phyloP scores from a whole-genome alignment of 2,329 filamentous ascomycete genomes.

The Penicillium digitatum region DNA sequence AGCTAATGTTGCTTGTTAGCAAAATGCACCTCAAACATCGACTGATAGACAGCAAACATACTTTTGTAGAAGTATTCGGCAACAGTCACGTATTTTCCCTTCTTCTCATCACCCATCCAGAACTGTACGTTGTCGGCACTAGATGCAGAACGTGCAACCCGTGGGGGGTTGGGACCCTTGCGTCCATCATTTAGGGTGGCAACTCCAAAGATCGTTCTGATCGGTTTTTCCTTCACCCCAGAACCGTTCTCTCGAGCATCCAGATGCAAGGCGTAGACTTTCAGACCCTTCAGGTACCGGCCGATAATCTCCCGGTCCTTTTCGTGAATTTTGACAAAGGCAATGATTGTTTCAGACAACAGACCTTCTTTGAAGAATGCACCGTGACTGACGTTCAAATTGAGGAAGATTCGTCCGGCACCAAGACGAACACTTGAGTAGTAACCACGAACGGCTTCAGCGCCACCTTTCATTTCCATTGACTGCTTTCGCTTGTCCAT shows the following conservation, averaged over 20 bases:
- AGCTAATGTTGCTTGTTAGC: conserved; percentile 24
- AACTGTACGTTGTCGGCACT: conserved; percentile 13
- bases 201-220: conserved; percentile 11
- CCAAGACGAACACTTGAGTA: conserved; percentile 20
- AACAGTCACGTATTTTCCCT: conserved; percentile 19
- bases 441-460: conserved; percentile 19
- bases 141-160: not conserved
- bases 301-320: not conserved
- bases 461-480: conserved; percentile 4
- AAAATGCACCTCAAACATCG: not conserved
- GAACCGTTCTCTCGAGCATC: not conserved
- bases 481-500: conserved; percentile 10
- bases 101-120: not conserved
- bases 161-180: not conserved
- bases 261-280: conserved; percentile 13
- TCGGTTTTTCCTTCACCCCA: not conserved
- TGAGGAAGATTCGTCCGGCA: conserved; percentile 13
- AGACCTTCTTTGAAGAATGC: conserved; percentile 11
- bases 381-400: conserved; percentile 21
- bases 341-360: not conserved
- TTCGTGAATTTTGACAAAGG: not conserved
- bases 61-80: conserved; percentile 19
- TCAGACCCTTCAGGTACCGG: conserved; percentile 12
- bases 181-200: conserved; percentile 12
- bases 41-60: conserved; percentile 5